These are phyloP conservation scores for Fraxinus nigra DNA, from an alignment of 305 asterid genomes.

Conservation along the genomic window DNA sequence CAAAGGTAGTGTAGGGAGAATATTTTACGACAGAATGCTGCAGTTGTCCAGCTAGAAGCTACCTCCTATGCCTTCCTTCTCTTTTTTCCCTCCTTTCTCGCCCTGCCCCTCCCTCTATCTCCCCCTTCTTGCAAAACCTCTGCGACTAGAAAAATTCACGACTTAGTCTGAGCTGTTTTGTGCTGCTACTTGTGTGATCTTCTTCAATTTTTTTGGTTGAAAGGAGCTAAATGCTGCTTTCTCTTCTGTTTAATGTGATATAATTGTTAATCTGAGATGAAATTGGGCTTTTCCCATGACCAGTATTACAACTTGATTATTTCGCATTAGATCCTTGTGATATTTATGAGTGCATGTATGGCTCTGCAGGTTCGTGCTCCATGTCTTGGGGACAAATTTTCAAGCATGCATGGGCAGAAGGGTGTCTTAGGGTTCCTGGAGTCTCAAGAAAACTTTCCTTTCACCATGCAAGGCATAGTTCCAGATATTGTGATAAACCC, in stretches of 20 bases:
- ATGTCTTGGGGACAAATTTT: constrained; percentile 87
- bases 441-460: constrained; percentile 87
- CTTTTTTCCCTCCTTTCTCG: too few relatives aligned
- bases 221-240: too few relatives aligned
- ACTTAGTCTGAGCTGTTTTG: background rate
- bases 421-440: constrained; percentile 82
- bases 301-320: background rate
- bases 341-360: constrained; percentile 8
- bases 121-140: background rate
- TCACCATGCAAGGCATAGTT: constrained; percentile 78
- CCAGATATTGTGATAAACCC: constrained; percentile 96
- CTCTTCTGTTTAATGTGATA: too few relatives aligned
- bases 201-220: too few relatives aligned
- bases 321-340: background rate
- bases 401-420: constrained; percentile 98
- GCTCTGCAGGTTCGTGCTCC: constrained; percentile 78
- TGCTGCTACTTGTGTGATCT: background rate
- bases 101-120: background rate
- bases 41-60: too few relatives aligned
- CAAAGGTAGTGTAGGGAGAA: background rate
- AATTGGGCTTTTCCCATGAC: background rate
- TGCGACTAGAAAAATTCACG: background rate
- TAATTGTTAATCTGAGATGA: background rate
- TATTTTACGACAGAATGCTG: background rate
- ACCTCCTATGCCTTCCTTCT: too few relatives aligned